Evolutionary conservation across 306 rosid species (phyloP), one percentile per base, ranked within the genome.

Genomic region (Potentilla sterilis): DNA sequence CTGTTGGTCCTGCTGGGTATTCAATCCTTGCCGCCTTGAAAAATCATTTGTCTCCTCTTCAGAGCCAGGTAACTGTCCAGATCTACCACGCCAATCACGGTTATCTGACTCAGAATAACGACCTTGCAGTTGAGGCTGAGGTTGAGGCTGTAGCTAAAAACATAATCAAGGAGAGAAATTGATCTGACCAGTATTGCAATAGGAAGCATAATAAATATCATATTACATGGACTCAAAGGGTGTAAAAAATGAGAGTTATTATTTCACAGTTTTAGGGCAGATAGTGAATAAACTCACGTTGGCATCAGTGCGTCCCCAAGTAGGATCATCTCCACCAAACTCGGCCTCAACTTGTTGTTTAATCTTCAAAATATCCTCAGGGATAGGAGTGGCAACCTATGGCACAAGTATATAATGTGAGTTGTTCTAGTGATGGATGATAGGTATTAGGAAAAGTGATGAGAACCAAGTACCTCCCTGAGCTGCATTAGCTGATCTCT

Each of bases 61-160:
- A 7, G 82, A 78, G 7, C 51, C 74, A 65, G 80, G 80, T 13
- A 76, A 66, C 68, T 71, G 86, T 38, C 69, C 82, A 41, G 87
- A 74, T 55, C 85, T 80, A 71, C 82, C 85, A 41, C 67, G 85
- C 87, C 87, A 84, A 70, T 84, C 82, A 41, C 82, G 82, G 57
- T 74, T 74, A 49, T 84, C 87, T 62, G 80, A 70, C 81, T 84
- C 85, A 22, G 77, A 70, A 79, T 77, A 69, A 69, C 74, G 87
- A 69, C 64, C 46, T 77, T 77, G 80, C 52, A 73, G 52, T 77
- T 77, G 84, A 21, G 77, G 40, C 74, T 80, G 82, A 64, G 82
- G 57, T 77, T 77, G 84, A 21, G 78, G 42, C 78, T 77, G 84
- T 78, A 4, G 68, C 82, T 81, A 42, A 74, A 16, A 67, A 41